Conservation (phyloP, 169 alveolate species). For the Eimeria sp. region DNA sequence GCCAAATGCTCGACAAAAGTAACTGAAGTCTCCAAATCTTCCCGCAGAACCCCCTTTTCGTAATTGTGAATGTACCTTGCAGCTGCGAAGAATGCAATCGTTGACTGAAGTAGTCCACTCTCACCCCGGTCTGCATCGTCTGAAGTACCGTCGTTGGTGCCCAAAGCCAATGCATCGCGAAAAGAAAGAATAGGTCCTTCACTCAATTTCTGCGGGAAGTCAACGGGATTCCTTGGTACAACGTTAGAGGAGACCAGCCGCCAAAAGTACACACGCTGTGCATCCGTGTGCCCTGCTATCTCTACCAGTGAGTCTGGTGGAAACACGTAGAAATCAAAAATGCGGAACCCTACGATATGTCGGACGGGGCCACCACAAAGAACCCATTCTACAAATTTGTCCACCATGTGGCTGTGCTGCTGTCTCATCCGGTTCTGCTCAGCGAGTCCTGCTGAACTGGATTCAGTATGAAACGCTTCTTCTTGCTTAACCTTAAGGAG, state of each 20-base stretch:
- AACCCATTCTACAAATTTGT: slow-evolving; percentile 37
- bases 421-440: slow-evolving; percentile 68
- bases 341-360: slow-evolving; percentile 60
- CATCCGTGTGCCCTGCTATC: slow-evolving; percentile 60
- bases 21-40: slow-evolving; percentile 36
- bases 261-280: slow-evolving; percentile 73
- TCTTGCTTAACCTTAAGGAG: slow-evolving; percentile 53
- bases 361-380: slow-evolving; percentile 67
- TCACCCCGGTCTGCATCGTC: not conserved
- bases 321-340: slow-evolving; percentile 15
- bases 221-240: slow-evolving; percentile 35
- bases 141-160: not conserved
- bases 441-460: slow-evolving; percentile 22
- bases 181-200: slow-evolving; percentile 35
- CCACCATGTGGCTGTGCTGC: slow-evolving; percentile 68
- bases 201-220: slow-evolving; percentile 9
- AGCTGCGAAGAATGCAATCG: slow-evolving; percentile 26
- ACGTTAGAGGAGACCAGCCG: not conserved
- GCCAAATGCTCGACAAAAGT: slow-evolving; percentile 30
- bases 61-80: slow-evolving; percentile 32
- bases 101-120: not conserved
- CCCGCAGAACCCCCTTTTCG: slow-evolving; percentile 24
- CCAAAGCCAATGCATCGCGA: slow-evolving; percentile 37
- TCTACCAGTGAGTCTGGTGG: slow-evolving; percentile 59
- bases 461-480: slow-evolving; percentile 11